phyloP scores from a whole-genome alignment of 768 basidiomycete species.

The Mycena sanguinolenta region DNA sequence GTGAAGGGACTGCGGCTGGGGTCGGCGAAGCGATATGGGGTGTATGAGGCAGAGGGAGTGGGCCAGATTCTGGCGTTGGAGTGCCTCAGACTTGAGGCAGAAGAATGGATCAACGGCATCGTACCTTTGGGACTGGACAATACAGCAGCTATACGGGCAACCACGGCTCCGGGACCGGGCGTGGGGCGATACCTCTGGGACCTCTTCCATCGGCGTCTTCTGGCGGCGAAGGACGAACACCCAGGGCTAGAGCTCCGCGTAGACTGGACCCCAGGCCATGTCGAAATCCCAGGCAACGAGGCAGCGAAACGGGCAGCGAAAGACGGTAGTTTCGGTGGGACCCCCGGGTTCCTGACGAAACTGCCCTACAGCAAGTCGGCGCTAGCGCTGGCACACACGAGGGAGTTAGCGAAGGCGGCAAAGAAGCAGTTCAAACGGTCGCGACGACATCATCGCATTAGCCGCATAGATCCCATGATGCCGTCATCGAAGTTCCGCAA shows the following conservation, averaged over 20 bases:
- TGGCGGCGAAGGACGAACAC: not conserved
- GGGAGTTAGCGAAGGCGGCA: not conserved
- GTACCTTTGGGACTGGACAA: slow-evolving; percentile 10
- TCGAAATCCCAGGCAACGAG: slow-evolving; percentile 15
- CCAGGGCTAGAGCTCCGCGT: not conserved
- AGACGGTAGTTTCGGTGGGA: not conserved
- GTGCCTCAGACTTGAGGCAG: not conserved
- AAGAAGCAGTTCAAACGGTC: not conserved
- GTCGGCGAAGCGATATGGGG: no score
- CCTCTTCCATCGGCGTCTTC: not conserved
- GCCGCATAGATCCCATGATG: not conserved
- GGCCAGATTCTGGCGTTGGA: no score
- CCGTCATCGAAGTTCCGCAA: not conserved
- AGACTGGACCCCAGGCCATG: slow-evolving; percentile 15
- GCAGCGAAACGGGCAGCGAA: slow-evolving; percentile 6
- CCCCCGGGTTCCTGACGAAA: not conserved
- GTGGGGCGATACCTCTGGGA: slow-evolving; percentile 10
- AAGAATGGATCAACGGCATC: not conserved
- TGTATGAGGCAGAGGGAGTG: no score
- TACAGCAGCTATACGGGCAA: not conserved
- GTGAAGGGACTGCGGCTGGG: no score
- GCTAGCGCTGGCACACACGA: not conserved
- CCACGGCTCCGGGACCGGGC: not conserved
- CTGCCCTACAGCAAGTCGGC: slow-evolving; percentile 3
- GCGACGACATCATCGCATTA: not conserved